A percentile compares a stretch with the other conserved stretches of the same genome.
Conservation (phyloP, 176 grass and related monocot genomes). For the Leersia perrieri region DNA sequence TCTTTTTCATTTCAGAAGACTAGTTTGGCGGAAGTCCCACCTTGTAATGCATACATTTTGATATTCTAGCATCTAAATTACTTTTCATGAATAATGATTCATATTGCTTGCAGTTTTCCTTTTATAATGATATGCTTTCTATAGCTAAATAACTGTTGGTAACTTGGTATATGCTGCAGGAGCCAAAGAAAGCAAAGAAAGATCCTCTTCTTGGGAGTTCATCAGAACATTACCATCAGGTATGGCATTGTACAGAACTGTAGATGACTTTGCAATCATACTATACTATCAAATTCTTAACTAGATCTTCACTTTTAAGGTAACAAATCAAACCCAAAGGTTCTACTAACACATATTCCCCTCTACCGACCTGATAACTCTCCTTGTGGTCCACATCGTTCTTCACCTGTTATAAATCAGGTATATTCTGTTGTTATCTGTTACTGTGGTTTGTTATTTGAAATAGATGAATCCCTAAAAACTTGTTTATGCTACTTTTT, state of each 20-base stretch:
- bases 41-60: conserved; percentile 18
- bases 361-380: conserved; percentile 79
- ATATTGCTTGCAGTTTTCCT: conserved; percentile 1
- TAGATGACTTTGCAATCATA: conserved; percentile 18
- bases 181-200: conserved; percentile 67
- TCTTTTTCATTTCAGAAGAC: neutral
- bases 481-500: neutral
- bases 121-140: conserved; percentile 5
- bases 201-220: conserved; percentile 84
- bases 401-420: conserved; percentile 90
- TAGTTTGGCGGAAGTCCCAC: conserved; percentile 7
- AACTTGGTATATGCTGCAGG: conserved; percentile 46
- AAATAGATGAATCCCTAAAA: conserved; percentile 8
- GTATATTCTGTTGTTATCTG: conserved; percentile 40
- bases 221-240: conserved; percentile 64
- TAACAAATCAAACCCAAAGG: conserved; percentile 58
- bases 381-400: conserved; percentile 77
- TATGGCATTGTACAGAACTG: conserved; percentile 29
- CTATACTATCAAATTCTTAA: conserved; percentile 20
- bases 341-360: conserved; percentile 92
- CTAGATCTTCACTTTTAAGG: conserved; percentile 48
- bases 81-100: conserved; percentile 20
- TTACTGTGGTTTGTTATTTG: conserved; percentile 13
- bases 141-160: conserved; percentile 22
- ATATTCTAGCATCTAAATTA: conserved; percentile 17